Evolutionary conservation across 1,139 yeast genomes (phyloP), one percentile per base, ranked within the genome.

Genomic region (Pneumocystis murina): DNA sequence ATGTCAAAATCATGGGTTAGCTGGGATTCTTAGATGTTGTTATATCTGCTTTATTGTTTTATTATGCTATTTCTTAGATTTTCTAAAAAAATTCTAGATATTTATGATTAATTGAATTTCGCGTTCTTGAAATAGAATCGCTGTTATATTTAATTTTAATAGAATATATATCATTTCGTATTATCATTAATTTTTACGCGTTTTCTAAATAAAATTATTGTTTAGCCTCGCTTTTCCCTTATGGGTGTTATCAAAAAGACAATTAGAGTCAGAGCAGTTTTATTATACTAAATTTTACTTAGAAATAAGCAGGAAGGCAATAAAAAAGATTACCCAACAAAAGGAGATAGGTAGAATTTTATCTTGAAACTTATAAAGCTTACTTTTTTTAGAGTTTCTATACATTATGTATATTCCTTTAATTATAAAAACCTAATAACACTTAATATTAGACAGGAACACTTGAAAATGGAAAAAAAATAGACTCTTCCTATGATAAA

Each of bases 401-500:
- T 92, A 73, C 97, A 92, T 79, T 92, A 92, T 83, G 86, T 87
- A 48, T 48, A 24, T 48, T 12, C 7, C 28, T 48, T 24, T 48
- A 20, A 3, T 20, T 24, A 10, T 48, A 24, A 24, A 48, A 48
- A 8, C n/a, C 16, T 4, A 48, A 48, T 48, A 48, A 48, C 55
- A 12, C 20, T 48, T 24, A 48, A 48, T 48, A 43, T 43, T 43
- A 48, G 55, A 48, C n/a, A 64, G 98, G 98, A 70, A 89, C 95
- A 64, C 82, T 92, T 72, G 94, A 87, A 76, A 86, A 87, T 75
- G 97, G 97, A 72, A 87, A 86, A 78, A 89, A 88, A 77, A 92
- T 92, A 75, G 97, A 92, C 78, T 87, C 96, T 65, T 90, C 97
- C 61, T 82, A 90, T 71, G 95, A 87, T 79, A 85, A 97, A 78